Evolutionary conservation across 805 yeast genomes (phyloP), one percentile per base, ranked within the genome.

Genomic region (Kuraishia ogatae): DNA sequence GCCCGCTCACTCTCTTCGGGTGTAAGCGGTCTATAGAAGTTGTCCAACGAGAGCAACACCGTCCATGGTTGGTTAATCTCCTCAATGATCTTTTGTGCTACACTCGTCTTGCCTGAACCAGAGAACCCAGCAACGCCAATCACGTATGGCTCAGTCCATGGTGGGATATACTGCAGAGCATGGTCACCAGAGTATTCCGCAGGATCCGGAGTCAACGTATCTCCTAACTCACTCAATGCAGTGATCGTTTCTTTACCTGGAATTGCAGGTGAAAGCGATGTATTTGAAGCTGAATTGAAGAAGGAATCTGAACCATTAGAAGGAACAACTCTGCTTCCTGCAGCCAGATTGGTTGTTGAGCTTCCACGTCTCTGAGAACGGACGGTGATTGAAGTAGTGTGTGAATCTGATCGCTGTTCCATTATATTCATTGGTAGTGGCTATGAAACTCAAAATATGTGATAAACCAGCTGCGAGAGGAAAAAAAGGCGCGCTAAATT

Each of bases 91-190:
- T 81, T 80, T 46, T 90, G 84, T 0, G 97, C 94, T 20, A 94
- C 89, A 39, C 96, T 86, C 0, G 98, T 93, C 66, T 93, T 93
- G 1, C 99, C 99, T 0, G 97, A 89, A 1, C 98, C 96, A 17
- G 89, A 82, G 24, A 82, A 78, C 1, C 96, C 96, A 0, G 96
- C 96, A 20, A 89, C 79, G n/a, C 96, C 96, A 59, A 89, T 89
- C 53, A 89, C 81, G 62, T 87, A 89, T 0, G 96, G 96, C 53
- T 87, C 84, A 1, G 84, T 82, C 96, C 96, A 88, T n/a, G 96
- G 96, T 6, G 96, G 96, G 7, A 79, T 75, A 61, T 87, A 87
- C 50, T 22, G 50, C 50, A 20, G n/a, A 6, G 50, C 21, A 13
- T 48, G 23, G 23, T 19, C 50, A 10, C 48, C 22, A n/a, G 48